Base-by-base conservation (phyloP, 257 asterid genomes). In the Solanum virginianum region DNA sequence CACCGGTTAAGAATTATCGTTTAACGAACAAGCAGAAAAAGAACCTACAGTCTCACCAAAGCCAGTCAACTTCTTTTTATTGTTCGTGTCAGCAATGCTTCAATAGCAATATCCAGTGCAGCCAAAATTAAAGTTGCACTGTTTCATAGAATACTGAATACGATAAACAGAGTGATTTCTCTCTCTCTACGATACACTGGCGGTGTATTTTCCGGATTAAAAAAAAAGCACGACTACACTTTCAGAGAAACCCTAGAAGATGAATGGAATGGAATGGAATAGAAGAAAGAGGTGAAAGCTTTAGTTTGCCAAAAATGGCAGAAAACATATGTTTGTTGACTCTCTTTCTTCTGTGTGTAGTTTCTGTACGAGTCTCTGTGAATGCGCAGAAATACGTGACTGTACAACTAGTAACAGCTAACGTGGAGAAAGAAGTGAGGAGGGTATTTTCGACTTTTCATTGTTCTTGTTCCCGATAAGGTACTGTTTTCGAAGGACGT, bases 301-400 rank as follows among this genome's bases (percentile, higher is more conserved):
- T 17, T 53, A 20, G 71, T 59, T 74, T 51, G 85, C 87, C n/a
- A 57, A 83, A 88, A 81, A 70, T 82, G 75, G 88, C 84, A 85
- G 82, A 26, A 10, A 54, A 72, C 55, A 83, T 36, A 54, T 71
- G 51, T 84, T 60, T 24, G 81, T 5, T 8, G 36, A n/a, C 24
- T 66, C 68, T 66, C 20, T 22, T 41, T 82, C 85, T 75, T 63
- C 90, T 86, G 57, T 88, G 57, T 15, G 32, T 53, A 75, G 77
- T 75, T 75, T 29, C 24, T 75, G 39, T 14, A 1, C 2, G 7
- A 74, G 59, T 74, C 41, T 13, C 12, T n/a, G 80, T 68, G 22
- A 15, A 74, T 74, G 59, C 59, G 81, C 81, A 12, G 41, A n/a
- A 32, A 8, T 75, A 75, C 43, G 82, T 75, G 41, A 75, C 43